These are phyloP conservation scores for Aciculosporium take DNA, from an alignment of 2,329 filamentous ascomycete species.

Conservation along the genomic window DNA sequence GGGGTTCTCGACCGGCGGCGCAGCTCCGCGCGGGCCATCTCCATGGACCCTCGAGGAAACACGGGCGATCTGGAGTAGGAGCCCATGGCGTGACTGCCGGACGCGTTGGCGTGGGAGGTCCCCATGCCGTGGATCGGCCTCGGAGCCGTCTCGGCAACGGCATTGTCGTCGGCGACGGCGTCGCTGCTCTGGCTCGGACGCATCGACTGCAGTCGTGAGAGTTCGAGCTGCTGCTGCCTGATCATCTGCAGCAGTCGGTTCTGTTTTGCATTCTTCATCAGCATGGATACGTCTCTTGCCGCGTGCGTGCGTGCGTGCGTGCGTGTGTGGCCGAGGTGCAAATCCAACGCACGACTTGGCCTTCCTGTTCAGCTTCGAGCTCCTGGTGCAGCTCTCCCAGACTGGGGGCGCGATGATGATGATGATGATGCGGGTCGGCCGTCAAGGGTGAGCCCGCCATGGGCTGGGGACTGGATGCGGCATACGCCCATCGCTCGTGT, in stretches of 20 bases:
- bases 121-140: slow-evolving; percentile 25
- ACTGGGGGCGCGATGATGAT: slow-evolving; percentile 53
- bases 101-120: slow-evolving; percentile 19
- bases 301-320: too few relatives aligned
- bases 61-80: slow-evolving; percentile 38
- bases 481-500: slow-evolving; percentile 24
- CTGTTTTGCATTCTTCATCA: slow-evolving; percentile 20
- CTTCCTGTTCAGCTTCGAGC: slow-evolving; percentile 65
- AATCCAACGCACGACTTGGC: slow-evolving; percentile 46
- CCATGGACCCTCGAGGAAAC: slow-evolving; percentile 41
- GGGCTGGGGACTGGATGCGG: slow-evolving; percentile 28
- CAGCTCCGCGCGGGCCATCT: slow-evolving; percentile 40
- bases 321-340: too few relatives aligned
- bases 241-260: slow-evolving; percentile 69
- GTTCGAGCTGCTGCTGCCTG: slow-evolving; percentile 57
- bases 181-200: slow-evolving; percentile 22
- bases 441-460: slow-evolving; percentile 32
- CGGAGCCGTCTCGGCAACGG: slow-evolving; percentile 27
- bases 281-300: slow-evolving; percentile 5
- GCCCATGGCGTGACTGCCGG: slow-evolving; percentile 15
- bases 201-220: slow-evolving; percentile 42
- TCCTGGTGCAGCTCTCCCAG: slow-evolving; percentile 67
- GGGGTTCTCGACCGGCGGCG: slow-evolving; percentile 44
- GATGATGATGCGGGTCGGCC: slow-evolving; percentile 48
- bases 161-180: slow-evolving; percentile 36